Percentiles rank a stretch among this genome's conserved stretches.
Evolutionary conservation across 805 yeast genomes (phyloP).

Genomic region (Priceomyces fermenticarens): DNA sequence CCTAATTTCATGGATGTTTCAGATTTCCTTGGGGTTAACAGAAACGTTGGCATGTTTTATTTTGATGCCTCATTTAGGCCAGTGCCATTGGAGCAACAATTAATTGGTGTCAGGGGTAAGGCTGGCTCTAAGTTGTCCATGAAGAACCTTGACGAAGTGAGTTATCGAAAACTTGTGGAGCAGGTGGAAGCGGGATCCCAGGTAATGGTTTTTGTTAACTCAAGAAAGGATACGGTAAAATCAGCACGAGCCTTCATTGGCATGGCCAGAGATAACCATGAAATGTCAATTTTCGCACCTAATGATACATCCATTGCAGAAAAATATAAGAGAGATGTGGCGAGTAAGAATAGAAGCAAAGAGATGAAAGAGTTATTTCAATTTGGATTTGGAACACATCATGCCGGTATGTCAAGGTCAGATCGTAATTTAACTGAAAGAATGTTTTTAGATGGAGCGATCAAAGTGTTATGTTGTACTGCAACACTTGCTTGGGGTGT

Average conservation of each 20-base stretch:
- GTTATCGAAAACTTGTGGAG: slow-evolving; percentile 73
- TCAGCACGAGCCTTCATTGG: slow-evolving; percentile 72
- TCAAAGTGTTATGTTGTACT: slow-evolving; percentile 89
- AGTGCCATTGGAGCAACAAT: slow-evolving; percentile 84
- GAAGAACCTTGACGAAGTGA: slow-evolving; percentile 69
- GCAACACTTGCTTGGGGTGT: slow-evolving; percentile 99
- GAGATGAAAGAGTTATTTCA: slow-evolving; percentile 79
- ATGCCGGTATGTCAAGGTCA: slow-evolving; percentile 92
- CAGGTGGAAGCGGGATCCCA: slow-evolving; percentile 72
- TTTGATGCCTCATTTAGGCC: slow-evolving; percentile 94
- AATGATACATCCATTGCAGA: slow-evolving; percentile 38
- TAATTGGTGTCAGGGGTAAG: slow-evolving; percentile 84
- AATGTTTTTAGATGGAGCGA: slow-evolving; percentile 80
- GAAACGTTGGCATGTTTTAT: slow-evolving; percentile 88
- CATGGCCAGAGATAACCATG: slow-evolving; percentile 63
- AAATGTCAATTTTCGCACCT: slow-evolving; percentile 52
- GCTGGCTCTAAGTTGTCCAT: slow-evolving; percentile 71
- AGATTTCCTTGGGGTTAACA: slow-evolving; percentile 87
- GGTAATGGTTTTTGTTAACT: slow-evolving; percentile 95
- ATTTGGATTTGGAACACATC: slow-evolving; percentile 89
- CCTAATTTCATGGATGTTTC: slow-evolving; percentile 94
- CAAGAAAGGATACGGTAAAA: slow-evolving; percentile 78
- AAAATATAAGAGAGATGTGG: slow-evolving; percentile 60
- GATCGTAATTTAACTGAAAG: slow-evolving; percentile 89
- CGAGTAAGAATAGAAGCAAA: slow-evolving; percentile 62